Evolutionary conservation across 768 basidiomycete species (phyloP).

Genomic region (Trametes maxima): DNA sequence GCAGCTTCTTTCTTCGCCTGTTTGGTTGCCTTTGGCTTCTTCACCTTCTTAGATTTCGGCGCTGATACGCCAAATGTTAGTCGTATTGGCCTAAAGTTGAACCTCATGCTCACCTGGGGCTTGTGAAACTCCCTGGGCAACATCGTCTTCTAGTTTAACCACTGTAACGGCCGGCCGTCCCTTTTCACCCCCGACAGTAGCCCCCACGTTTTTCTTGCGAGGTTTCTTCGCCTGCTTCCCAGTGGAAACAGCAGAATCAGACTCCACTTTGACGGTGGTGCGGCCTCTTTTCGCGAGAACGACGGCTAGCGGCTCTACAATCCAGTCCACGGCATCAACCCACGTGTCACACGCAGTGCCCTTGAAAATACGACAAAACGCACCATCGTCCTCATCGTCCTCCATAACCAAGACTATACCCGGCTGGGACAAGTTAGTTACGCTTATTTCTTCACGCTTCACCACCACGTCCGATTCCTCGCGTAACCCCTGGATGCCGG

Average conservation of each 20-base stretch:
- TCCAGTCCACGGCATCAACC: not conserved
- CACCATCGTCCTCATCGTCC: conserved; percentile 13
- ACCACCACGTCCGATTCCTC: not conserved
- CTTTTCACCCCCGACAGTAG: not conserved
- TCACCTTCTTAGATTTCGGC: not conserved
- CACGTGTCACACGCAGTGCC: no score
- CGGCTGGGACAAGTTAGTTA: not conserved
- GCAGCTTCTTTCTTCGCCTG: not conserved
- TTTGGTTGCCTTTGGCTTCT: not conserved
- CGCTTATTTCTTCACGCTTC: no score
- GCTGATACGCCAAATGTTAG: not conserved
- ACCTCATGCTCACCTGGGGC: not conserved
- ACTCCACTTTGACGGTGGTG: not conserved
- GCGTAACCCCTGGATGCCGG: not conserved
- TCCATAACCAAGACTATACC: not conserved
- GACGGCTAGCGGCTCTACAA: conserved; percentile 4
- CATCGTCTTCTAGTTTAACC: not conserved
- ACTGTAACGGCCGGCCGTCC: not conserved
- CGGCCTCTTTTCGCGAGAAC: conserved; percentile 4
- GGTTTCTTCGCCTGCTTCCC: not conserved
- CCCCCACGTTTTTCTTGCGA: not conserved
- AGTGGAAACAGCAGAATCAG: not conserved
- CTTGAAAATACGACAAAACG: not conserved
- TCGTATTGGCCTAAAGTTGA: not conserved
- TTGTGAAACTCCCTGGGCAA: not conserved